Conservation (phyloP, 1,284 basidiomycete genomes). For the Mrakiaceae sp. region DNA sequence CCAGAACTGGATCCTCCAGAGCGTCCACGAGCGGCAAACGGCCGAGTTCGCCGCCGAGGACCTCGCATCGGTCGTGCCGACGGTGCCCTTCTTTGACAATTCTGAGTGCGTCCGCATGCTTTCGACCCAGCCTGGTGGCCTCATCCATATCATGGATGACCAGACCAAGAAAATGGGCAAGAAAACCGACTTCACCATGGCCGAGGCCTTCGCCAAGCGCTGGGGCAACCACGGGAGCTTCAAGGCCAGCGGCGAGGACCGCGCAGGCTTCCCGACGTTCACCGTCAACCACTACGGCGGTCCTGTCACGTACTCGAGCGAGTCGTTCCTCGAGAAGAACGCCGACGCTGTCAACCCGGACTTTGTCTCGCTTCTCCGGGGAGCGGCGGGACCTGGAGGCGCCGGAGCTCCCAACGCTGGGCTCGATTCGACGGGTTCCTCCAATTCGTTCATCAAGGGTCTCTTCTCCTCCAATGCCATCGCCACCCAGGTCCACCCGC, state of each 20-base stretch:
- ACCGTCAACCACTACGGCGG: conserved; percentile 87
- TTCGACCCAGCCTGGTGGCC: conserved; percentile 75
- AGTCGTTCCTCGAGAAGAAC: conserved; percentile 80
- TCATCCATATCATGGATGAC: conserved; percentile 96
- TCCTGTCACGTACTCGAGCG: conserved; percentile 79
- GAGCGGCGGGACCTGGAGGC: conserved; percentile 33
- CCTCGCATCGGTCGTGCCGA: conserved; percentile 58
- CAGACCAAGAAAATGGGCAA: conserved; percentile 75
- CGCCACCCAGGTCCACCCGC: conserved; percentile 77
- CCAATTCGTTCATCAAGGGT: conserved; percentile 81
- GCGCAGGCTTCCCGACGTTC: conserved; percentile 74
- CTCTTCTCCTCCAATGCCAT: conserved; percentile 81
- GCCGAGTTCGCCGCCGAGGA: conserved; percentile 77
- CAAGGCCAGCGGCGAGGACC: conserved; percentile 62
- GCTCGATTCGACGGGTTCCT: conserved; percentile 44
- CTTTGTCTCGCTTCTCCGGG: conserved; percentile 78
- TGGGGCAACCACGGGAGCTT: conserved; percentile 90
- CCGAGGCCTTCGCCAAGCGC: conserved; percentile 83
- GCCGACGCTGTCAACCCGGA: conserved; percentile 83
- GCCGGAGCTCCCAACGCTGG: conserved; percentile 18
- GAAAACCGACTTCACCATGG: conserved; percentile 88
- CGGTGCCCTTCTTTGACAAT: conserved; percentile 81
- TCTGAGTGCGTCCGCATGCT: conserved; percentile 77
- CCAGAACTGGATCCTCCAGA: conserved; percentile 70
- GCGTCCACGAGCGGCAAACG: conserved; percentile 64